Evolutionary conservation across 2,329 filamentous ascomycete species (phyloP).

Genomic region (Penicillium freii): DNA sequence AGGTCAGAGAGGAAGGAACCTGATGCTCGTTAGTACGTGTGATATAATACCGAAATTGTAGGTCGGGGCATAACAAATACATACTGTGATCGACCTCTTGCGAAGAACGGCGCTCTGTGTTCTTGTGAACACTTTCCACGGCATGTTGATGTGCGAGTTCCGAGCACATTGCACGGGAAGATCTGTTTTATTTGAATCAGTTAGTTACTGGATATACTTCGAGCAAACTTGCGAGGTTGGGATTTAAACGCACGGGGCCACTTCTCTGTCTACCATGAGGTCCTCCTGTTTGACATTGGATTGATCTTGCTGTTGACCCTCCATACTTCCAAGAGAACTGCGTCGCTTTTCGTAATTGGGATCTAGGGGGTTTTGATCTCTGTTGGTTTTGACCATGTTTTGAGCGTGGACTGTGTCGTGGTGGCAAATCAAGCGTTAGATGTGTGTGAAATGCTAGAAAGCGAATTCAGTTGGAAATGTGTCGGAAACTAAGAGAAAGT

Average conservation of each 20-base stretch:
- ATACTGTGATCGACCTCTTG: slow-evolving; percentile 16
- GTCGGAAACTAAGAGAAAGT: neutral
- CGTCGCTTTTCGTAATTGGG: slow-evolving; percentile 17
- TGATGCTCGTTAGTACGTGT: neutral
- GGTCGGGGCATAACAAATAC: neutral
- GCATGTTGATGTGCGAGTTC: slow-evolving; percentile 26
- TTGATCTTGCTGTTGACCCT: neutral
- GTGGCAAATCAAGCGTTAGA: neutral
- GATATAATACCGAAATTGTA: neutral
- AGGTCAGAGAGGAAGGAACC: slow-evolving; percentile 1
- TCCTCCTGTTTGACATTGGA: slow-evolving; percentile 9
- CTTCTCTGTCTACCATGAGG: slow-evolving; percentile 14
- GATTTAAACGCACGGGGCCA: slow-evolving; percentile 19
- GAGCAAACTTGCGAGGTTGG: too few relatives aligned
- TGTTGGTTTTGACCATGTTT: slow-evolving; percentile 20
- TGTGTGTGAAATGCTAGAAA: neutral
- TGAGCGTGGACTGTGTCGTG: neutral
- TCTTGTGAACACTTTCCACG: slow-evolving; percentile 16
- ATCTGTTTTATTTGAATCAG: slow-evolving; percentile 6
- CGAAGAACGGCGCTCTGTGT: slow-evolving; percentile 18
- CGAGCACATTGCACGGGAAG: slow-evolving; percentile 18
- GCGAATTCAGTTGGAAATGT: neutral
- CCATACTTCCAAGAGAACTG: slow-evolving; percentile 9
- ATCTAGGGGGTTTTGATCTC: slow-evolving; percentile 21
- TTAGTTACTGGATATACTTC: neutral